Evolutionary conservation across 345 rosid species (phyloP).

Genomic region (Melaleuca quinquenervia): DNA sequence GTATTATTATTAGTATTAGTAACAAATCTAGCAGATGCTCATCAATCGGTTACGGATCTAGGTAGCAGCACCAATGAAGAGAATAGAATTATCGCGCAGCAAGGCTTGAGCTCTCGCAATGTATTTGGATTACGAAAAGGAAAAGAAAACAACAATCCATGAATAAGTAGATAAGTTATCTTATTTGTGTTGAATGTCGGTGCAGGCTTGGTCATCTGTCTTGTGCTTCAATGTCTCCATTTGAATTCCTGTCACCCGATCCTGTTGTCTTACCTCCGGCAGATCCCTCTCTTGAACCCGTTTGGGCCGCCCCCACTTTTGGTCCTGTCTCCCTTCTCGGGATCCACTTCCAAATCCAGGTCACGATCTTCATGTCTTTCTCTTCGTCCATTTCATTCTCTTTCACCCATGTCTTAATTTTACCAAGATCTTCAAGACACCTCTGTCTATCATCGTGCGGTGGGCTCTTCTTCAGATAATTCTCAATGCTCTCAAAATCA

Average conservation of each 20-base stretch:
- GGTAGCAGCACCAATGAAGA: no score
- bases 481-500: no score
- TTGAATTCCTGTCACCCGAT: background rate
- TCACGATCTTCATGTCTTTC: constrained; percentile 36
- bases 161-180: background rate
- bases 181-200: background rate
- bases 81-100: no score
- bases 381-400: constrained; percentile 58
- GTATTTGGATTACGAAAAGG: no score
- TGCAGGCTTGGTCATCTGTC: background rate
- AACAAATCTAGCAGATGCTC: no score
- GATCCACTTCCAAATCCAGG: constrained; percentile 17
- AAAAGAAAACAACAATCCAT: no score
- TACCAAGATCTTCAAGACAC: background rate
- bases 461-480: background rate
- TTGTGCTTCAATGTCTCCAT: background rate
- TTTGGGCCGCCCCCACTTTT: constrained; percentile 14
- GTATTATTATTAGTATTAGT: no score
- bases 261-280: constrained; percentile 1
- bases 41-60: no score
- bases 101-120: no score
- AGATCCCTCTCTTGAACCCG: background rate
- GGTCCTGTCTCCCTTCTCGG: constrained; percentile 29
- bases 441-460: rapidly evolving
- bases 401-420: constrained; percentile 58